Evolutionary conservation across 345 rosid genomes (phyloP).

Genomic region (Acer yangbiense): DNA sequence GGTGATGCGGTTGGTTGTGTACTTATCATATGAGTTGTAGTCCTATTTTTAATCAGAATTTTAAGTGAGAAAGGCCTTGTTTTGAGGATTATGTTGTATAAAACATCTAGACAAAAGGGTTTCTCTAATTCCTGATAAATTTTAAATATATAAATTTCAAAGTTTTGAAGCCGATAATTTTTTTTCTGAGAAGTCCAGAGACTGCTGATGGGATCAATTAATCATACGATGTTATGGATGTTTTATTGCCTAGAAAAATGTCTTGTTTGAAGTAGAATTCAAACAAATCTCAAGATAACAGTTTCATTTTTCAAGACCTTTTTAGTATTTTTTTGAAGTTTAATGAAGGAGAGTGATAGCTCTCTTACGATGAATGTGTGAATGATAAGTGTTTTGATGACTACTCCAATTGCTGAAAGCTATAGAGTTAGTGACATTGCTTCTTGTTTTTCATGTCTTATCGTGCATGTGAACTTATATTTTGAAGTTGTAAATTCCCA

Average conservation of each 20-base stretch:
- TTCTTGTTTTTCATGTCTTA: not conserved
- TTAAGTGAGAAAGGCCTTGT: not conserved
- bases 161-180: not conserved
- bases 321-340: not conserved
- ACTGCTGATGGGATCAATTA: not conserved
- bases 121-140: not conserved
- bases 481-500: not conserved
- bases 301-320: not conserved
- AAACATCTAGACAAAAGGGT: not conserved
- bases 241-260: not conserved
- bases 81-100: not conserved
- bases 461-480: not conserved
- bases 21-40: not conserved
- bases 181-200: not conserved
- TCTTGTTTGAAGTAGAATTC: conserved; percentile 6
- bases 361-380: not conserved
- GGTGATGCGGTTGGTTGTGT: not conserved
- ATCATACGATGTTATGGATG: not conserved
- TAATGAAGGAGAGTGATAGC: not conserved
- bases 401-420: not conserved
- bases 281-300: not conserved
- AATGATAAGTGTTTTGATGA: not conserved
- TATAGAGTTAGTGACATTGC: not conserved
- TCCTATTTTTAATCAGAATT: not conserved
- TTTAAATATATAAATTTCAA: not conserved